phyloP scores from a whole-genome alignment of 164 flowering plant species.

The Chimonanthus salicifolius region DNA sequence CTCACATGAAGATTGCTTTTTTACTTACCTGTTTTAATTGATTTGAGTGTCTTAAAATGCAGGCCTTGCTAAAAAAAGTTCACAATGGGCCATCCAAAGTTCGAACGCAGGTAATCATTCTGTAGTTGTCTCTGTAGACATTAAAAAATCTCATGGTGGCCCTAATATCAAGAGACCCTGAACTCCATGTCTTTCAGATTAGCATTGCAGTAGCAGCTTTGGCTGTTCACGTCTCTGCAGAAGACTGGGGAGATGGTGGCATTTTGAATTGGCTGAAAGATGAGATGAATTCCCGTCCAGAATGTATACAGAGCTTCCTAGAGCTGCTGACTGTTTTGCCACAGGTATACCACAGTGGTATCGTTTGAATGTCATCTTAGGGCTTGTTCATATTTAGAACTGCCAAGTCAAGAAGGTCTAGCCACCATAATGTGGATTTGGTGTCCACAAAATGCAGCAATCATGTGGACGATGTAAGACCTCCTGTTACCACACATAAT shows the following conservation, averaged over 20 bases:
- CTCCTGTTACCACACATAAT: background rate
- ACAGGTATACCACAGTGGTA: slow-evolving; percentile 44
- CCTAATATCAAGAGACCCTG: background rate
- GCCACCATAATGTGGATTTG: background rate
- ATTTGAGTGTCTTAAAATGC: slow-evolving; percentile 26
- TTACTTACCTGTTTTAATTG: slow-evolving; percentile 8
- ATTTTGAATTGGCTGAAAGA: slow-evolving; percentile 80
- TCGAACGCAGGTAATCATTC: slow-evolving; percentile 75
- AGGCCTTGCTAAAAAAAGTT: slow-evolving; percentile 75
- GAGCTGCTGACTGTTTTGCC: slow-evolving; percentile 93
- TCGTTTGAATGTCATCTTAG: background rate
- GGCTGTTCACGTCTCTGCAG: slow-evolving; percentile 93
- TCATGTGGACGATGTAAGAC: background rate
- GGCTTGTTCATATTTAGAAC: background rate
- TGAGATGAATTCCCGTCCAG: slow-evolving; percentile 91
- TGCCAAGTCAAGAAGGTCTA: background rate
- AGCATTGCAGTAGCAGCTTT: slow-evolving; percentile 97
- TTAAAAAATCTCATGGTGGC: background rate
- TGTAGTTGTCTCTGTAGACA: slow-evolving; percentile 6
- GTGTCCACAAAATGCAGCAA: background rate
- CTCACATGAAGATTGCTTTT: background rate
- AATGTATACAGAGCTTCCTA: slow-evolving; percentile 72
- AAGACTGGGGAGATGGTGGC: slow-evolving; percentile 98
- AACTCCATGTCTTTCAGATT: slow-evolving; percentile 47
- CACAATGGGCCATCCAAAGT: slow-evolving; percentile 92